Conservation (phyloP, 2,329 filamentous ascomycete species). For the Beauveria australis region DNA sequence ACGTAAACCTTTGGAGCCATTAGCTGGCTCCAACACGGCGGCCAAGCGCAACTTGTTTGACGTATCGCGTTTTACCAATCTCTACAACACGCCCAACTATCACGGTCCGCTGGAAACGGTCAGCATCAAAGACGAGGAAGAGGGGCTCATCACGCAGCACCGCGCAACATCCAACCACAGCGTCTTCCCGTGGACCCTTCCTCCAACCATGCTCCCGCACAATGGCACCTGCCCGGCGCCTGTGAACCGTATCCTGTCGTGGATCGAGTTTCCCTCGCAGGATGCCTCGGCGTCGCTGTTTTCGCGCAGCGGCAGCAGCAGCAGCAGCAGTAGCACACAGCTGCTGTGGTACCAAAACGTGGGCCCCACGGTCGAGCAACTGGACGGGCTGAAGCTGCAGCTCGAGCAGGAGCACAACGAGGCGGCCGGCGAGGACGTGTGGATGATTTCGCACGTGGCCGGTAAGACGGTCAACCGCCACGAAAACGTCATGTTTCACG, state of each 20-base stretch:
- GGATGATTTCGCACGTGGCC: slow-evolving; percentile 73
- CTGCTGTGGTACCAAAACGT: slow-evolving; percentile 23
- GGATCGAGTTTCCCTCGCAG: slow-evolving; percentile 52
- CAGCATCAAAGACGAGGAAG: slow-evolving; percentile 39
- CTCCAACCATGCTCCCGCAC: slow-evolving; percentile 61
- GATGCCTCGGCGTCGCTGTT: slow-evolving; percentile 27
- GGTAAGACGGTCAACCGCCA: slow-evolving; percentile 76
- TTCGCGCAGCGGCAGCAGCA: neutral
- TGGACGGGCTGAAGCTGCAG: slow-evolving; percentile 54
- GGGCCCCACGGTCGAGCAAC: slow-evolving; percentile 39
- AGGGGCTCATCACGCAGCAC: slow-evolving; percentile 29
- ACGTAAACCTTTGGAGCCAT: slow-evolving; percentile 42
- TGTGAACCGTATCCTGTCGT: slow-evolving; percentile 60
- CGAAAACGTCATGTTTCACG: slow-evolving; percentile 74
- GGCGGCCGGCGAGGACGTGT: slow-evolving; percentile 35
- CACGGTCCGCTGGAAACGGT: slow-evolving; percentile 37
- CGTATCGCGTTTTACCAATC: slow-evolving; percentile 72
- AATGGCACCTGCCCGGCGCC: slow-evolving; percentile 73
- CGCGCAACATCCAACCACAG: slow-evolving; percentile 66
- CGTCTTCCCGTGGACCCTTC: slow-evolving; percentile 89
- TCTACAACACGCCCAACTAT: slow-evolving; percentile 66
- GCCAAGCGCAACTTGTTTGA: slow-evolving; percentile 79
- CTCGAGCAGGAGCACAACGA: slow-evolving; percentile 55
- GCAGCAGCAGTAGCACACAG: neutral
- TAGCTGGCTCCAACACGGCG: slow-evolving; percentile 72